These are phyloP conservation scores for Loxodes magnus DNA, from an alignment of 73 alveolate species.

Conservation along the genomic window DNA sequence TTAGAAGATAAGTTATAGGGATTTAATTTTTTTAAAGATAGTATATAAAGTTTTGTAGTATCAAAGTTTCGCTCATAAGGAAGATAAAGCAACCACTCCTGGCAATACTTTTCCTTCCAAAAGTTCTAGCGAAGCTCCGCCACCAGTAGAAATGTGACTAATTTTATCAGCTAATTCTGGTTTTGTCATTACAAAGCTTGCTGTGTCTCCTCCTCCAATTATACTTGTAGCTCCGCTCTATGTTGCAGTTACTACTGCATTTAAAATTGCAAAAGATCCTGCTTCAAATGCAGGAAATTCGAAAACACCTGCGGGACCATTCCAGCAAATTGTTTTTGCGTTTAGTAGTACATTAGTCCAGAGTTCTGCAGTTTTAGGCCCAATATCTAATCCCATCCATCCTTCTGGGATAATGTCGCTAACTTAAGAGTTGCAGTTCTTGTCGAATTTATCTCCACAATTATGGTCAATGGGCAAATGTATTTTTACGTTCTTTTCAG, in stretches of 20 bases:
- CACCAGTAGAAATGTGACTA: constrained; percentile 81
- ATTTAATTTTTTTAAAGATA: too few species aligned
- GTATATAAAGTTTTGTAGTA: too few species aligned
- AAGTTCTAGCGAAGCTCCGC: constrained; percentile 89
- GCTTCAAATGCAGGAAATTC: constrained; percentile 51
- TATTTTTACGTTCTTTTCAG: constrained; percentile 68
- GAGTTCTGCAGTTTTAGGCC: constrained; percentile 49
- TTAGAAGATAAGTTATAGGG: too few species aligned
- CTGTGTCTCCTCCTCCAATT: constrained; percentile 89
- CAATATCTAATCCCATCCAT: constrained; percentile 90
- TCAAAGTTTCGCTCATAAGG: too few species aligned
- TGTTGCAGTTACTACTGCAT: constrained; percentile 29
- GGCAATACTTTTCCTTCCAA: constrained; percentile 91
- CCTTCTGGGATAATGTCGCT: constrained; percentile 81
- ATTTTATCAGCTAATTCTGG: constrained; percentile 15
- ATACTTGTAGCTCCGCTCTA: constrained; percentile 63
- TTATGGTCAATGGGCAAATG: constrained; percentile 75
- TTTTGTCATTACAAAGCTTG: constrained; percentile 36
- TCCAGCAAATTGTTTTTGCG: constrained; percentile 68
- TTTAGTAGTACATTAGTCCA: constrained; percentile 18
- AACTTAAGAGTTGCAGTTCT: constrained; percentile 33
- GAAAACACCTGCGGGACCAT: constrained; percentile 85
- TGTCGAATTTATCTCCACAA: constrained; percentile 66
- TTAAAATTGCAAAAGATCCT: constrained; percentile 40
- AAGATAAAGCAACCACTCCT: constrained; percentile 41